A percentile compares a stretch with the other conserved stretches of the same genome.
Conservation (phyloP, 1,284 basidiomycete species). For the Cutaneotrichosporon cutaneum region DNA sequence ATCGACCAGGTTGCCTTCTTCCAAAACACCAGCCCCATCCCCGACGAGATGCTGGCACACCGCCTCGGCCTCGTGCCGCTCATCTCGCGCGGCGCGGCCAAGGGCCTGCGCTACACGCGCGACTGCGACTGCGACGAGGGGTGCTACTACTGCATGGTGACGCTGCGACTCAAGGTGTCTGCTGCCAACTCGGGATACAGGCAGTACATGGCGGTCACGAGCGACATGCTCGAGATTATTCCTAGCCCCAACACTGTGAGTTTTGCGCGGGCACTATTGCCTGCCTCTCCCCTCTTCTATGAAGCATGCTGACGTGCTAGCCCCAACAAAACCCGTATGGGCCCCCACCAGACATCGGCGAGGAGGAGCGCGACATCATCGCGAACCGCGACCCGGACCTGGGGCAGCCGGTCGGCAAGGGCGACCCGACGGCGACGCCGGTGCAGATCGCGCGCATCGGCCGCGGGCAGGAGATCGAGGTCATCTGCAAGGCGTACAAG, state of each 20-base stretch:
- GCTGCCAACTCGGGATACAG: constrained; percentile 32
- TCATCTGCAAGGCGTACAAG: constrained; percentile 91
- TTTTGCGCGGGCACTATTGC: no score
- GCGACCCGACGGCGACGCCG: constrained; percentile 64
- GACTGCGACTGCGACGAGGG: constrained; percentile 55
- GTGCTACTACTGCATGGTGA: constrained; percentile 53
- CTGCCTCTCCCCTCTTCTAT: no score
- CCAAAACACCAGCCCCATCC: constrained; percentile 87
- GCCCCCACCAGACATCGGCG: constrained; percentile 38
- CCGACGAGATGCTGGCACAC: constrained; percentile 97
- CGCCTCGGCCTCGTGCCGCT: constrained; percentile 92
- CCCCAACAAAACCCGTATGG: constrained; percentile 39
- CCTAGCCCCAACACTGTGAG: constrained; percentile 36
- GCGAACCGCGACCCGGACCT: constrained; percentile 70
- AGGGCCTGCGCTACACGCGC: constrained; percentile 67
- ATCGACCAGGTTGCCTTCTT: constrained; percentile 96
- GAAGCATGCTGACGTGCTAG: no score
- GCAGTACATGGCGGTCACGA: constrained; percentile 46
- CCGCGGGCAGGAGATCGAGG: constrained; percentile 86
- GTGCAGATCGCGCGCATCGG: constrained; percentile 89
- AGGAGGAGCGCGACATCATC: constrained; percentile 44
- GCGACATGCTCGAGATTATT: constrained; percentile 49
- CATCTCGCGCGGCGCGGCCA: constrained; percentile 76
- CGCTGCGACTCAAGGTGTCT: constrained; percentile 46
- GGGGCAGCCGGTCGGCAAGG: constrained; percentile 83